Evolutionary conservation across 768 basidiomycete species (phyloP), one percentile per base, ranked within the genome.

Genomic region (Inosperma sp.): DNA sequence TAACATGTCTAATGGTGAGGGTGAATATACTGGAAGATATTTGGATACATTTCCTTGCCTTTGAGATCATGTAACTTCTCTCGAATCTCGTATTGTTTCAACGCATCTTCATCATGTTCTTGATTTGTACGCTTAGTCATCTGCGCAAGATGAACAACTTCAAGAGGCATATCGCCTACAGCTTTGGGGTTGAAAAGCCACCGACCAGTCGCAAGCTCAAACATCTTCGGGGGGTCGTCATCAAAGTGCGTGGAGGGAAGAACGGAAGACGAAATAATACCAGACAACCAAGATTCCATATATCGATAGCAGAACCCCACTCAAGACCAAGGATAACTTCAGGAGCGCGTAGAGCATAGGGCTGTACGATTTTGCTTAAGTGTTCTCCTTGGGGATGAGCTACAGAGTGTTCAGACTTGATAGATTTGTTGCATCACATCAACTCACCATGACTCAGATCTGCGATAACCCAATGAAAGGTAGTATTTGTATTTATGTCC

Each of bases 251-350:
- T n/a, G n/a, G n/a, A 29, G 14, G 6, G 26, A 43, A 22, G 21
- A 26, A 17, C 14, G 4, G 1, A 7, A 27, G 13, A 17, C 26
- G 5, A 39, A 35, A 52, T 34, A 0, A 29, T 37, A 86, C 84
- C 63, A 88, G 71, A 63, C 84, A 86, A 3, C 86, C 79, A 2
- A 89, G 79, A 53, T 80, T 83, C 88, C 88, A 90, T n/a, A 88
- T 81, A 62, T 90, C 88, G 30, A 83, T 84, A 51, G 81, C 84
- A 27, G 84, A 72, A 19, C 82, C 83, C 88, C 87, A 90, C 83
- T 57, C 57, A 7, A 51, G 43, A 17, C 55, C 55, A 9, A 60
- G 37, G 17, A 58, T 56, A 4, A 58, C 56, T 50, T 60, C 59
- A 1, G 88, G 88, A 65, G 83, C 82, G 27, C 88, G 76, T 61